phyloP scores from a whole-genome alignment of 139 green algal genomes.

The Micractinium conductrix region DNA sequence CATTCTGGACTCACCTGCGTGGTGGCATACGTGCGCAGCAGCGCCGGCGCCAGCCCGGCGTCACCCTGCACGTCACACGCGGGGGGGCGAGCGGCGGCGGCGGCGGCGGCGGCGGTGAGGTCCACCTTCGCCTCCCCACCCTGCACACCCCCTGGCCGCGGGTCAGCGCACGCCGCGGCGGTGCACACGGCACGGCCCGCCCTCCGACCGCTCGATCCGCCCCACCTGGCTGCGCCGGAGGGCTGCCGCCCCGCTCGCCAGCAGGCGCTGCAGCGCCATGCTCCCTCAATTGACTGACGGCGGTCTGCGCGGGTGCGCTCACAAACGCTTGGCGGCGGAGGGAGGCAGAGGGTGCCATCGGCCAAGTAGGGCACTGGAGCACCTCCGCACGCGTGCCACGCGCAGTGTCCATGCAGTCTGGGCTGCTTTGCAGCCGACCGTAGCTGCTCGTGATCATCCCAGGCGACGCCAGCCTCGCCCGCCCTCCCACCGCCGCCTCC shows the following conservation, averaged over 20 bases:
- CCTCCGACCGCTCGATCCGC: not conserved
- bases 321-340: too few relatives aligned
- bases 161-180: too few relatives aligned
- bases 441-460: too few relatives aligned
- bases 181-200: too few relatives aligned
- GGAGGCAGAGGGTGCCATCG: not conserved
- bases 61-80: not conserved
- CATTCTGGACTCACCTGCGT: conserved; percentile 37
- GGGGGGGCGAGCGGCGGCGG: not conserved
- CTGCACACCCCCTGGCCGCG: not conserved
- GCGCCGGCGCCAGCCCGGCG: not conserved
- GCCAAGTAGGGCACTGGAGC: not conserved
- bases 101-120: not conserved
- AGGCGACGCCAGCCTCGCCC: not conserved
- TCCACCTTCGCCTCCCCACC: not conserved
- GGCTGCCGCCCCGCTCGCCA: not conserved
- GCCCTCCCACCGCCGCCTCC: not conserved
- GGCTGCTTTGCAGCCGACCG: too few relatives aligned
- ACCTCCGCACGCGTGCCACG: too few relatives aligned
- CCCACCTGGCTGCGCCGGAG: conserved; percentile 24
- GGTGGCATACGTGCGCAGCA: conserved; percentile 41
- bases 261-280: not conserved
- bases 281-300: not conserved
- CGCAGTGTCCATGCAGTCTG: too few relatives aligned
- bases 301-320: too few relatives aligned